These are phyloP conservation scores for Incumbomyces lentus DNA, from an alignment of 2,329 filamentous ascomycete species.

Conservation along the genomic window DNA sequence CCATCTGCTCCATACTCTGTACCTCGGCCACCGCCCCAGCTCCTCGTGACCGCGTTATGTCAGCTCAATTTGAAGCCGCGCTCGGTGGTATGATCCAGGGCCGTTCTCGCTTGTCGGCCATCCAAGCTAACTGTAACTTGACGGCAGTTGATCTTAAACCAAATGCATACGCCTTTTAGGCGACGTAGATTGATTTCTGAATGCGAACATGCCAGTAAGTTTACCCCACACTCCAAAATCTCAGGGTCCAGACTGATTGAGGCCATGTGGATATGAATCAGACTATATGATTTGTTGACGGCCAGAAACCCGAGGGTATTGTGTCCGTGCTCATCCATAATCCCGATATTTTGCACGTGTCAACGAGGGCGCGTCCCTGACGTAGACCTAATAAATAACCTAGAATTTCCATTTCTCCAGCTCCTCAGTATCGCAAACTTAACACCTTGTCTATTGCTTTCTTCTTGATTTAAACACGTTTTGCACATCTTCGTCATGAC, in stretches of 20 bases:
- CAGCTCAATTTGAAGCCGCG: too few species aligned
- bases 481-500: slow-evolving; percentile 44
- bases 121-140: too few species aligned
- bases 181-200: too few species aligned
- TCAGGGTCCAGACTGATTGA: not conserved
- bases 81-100: too few species aligned
- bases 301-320: slow-evolving; percentile 3
- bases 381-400: slow-evolving; percentile 6
- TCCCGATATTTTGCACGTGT: slow-evolving; percentile 9
- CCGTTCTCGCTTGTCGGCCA: too few species aligned
- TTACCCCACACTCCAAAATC: slow-evolving; percentile 3
- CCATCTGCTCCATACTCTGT: too few species aligned
- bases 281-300: slow-evolving; percentile 1
- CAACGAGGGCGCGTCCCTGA: not conserved
- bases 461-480: not conserved
- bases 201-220: not conserved
- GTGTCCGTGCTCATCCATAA: not conserved
- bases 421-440: too few species aligned
- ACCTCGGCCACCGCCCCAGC: too few species aligned
- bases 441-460: too few species aligned
- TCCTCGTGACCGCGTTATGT: too few species aligned
- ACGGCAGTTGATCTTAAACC: too few species aligned
- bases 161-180: too few species aligned
- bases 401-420: slow-evolving; percentile 1
- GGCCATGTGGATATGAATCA: not conserved